phyloP scores from a whole-genome alignment of 169 alveolate species.

The Eimeria necatrix region DNA sequence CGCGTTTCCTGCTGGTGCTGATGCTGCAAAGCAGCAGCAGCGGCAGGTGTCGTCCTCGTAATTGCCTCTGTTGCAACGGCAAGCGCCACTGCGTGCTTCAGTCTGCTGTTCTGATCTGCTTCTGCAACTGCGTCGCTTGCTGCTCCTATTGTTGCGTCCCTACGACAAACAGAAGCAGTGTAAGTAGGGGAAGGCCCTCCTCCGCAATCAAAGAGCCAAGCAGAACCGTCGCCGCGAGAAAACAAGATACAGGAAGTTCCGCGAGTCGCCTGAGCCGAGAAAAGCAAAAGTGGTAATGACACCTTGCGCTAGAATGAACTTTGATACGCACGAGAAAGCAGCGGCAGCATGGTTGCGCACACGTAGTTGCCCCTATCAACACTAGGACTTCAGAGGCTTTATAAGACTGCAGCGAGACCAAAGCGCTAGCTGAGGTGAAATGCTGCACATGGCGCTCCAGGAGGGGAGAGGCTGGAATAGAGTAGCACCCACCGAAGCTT shows the following conservation, averaged over 20 bases:
- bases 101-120: slow-evolving; percentile 46
- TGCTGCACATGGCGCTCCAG: too few relatives aligned
- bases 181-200: slow-evolving; percentile 78
- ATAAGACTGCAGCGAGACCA: neutral
- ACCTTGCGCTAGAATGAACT: neutral
- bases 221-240: slow-evolving; percentile 78
- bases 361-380: neutral
- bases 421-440: neutral
- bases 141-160: neutral
- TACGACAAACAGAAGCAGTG: slow-evolving; percentile 54
- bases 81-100: slow-evolving; percentile 52
- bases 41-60: slow-evolving; percentile 34
- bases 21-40: slow-evolving; percentile 68
- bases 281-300: neutral
- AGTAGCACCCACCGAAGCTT: slow-evolving; percentile 70
- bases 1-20: slow-evolving; percentile 69
- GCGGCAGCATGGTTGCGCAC: neutral
- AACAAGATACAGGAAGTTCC: slow-evolving; percentile 75
- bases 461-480: too few relatives aligned
- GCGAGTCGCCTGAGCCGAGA: slow-evolving; percentile 75
- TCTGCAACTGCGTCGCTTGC: slow-evolving; percentile 44
- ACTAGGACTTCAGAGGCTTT: neutral
- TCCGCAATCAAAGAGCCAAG: slow-evolving; percentile 81
- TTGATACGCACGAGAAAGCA: neutral
- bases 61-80: slow-evolving; percentile 62